Evolutionary conservation across 2,329 filamentous ascomycete species (phyloP).

Genomic region (Pseudogymnoascus sp.): DNA sequence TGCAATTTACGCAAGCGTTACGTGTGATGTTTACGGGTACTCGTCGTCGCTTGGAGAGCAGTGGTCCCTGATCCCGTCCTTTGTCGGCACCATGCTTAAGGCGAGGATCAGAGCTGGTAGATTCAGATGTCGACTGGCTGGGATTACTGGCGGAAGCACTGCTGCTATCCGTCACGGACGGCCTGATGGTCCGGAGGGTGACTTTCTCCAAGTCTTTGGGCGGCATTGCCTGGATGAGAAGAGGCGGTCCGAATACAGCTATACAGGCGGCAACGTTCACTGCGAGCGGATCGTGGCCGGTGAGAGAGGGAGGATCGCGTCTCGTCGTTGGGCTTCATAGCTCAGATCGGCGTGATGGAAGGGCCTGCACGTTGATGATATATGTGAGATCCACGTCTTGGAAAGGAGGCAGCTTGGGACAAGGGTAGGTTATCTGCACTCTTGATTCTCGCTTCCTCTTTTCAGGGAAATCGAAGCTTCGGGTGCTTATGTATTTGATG

Average conservation of each 20-base stretch:
- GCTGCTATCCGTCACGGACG: slow-evolving; percentile 9
- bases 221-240: not conserved
- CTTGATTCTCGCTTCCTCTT: slow-evolving; percentile 1
- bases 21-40: slow-evolving; percentile 28
- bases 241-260: not conserved
- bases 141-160: slow-evolving; percentile 21
- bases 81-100: slow-evolving; percentile 18
- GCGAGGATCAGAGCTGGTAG: slow-evolving; percentile 21
- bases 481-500: not conserved
- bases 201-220: not conserved
- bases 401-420: not conserved
- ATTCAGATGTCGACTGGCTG: slow-evolving; percentile 22
- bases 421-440: not conserved
- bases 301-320: not conserved
- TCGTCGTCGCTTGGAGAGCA: slow-evolving; percentile 23
- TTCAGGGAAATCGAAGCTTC: not conserved
- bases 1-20: slow-evolving; percentile 31
- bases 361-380: not conserved
- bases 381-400: not conserved
- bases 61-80: slow-evolving; percentile 12
- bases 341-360: not conserved
- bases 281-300: not conserved
- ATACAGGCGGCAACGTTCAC: not conserved
- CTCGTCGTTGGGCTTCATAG: slow-evolving; percentile 3
- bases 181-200: not conserved